phyloP scores from a whole-genome alignment of 1,284 basidiomycete species.

The Termitomyces sp. region DNA sequence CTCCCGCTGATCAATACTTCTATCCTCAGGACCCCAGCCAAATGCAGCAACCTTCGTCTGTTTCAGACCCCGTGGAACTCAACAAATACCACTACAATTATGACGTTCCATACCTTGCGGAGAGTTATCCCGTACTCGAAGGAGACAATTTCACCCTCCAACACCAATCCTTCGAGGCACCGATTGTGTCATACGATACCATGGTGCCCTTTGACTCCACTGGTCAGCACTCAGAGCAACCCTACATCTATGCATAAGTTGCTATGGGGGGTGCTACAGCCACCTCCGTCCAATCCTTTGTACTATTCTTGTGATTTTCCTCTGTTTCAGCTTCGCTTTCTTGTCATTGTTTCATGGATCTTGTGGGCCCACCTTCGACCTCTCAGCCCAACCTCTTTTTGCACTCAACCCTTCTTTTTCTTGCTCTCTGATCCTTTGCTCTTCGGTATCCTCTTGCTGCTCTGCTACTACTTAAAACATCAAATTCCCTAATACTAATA shows the following conservation, averaged over 20 bases:
- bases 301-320: conserved; percentile 3
- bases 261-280: background rate
- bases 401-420: background rate
- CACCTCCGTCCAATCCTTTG: background rate
- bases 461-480: conserved; percentile 11
- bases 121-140: conserved; percentile 15
- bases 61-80: conserved; percentile 8
- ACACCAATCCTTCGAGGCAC: conserved; percentile 13
- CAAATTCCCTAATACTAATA: conserved; percentile 1
- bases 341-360: background rate
- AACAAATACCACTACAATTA: conserved; percentile 15
- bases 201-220: conserved; percentile 7
- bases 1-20: conserved; percentile 13
- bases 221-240: conserved; percentile 10
- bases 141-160: conserved; percentile 11
- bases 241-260: conserved; percentile 11
- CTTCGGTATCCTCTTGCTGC: conserved; percentile 4
- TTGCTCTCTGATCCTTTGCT: background rate
- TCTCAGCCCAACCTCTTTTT: background rate
- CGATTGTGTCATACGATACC: conserved; percentile 9
- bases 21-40: conserved; percentile 12
- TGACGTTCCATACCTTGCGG: conserved; percentile 13
- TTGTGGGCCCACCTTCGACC: background rate
- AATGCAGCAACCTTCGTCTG: conserved; percentile 7
- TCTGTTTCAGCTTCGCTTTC: conserved; percentile 5